Conservation (phyloP, 108 stramenopile genomes). For the Epipyxis sp. region DNA sequence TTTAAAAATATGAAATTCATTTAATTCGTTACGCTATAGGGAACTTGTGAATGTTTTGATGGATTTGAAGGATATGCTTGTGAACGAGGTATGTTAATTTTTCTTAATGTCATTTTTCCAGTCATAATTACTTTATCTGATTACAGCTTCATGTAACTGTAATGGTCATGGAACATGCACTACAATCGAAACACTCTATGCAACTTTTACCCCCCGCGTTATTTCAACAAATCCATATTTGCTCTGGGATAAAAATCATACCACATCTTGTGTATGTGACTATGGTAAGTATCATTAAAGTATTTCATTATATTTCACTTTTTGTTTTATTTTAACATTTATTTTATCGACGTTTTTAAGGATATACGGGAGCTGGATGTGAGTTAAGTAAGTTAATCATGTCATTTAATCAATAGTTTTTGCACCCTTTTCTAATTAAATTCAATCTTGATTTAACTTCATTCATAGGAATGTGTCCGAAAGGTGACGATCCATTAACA, state of each 20-base stretch:
- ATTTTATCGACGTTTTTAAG: constrained; percentile 11
- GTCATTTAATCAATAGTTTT: too few relatives aligned
- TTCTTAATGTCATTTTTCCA: neutral
- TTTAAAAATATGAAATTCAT: neutral
- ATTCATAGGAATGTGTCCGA: constrained; percentile 30
- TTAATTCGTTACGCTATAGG: neutral
- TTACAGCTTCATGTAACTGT: constrained; percentile 17
- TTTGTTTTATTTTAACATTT: constrained; percentile 3
- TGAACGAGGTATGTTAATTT: neutral
- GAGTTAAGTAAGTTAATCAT: too few relatives aligned
- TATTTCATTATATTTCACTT: too few relatives aligned
- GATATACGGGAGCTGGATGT: too few relatives aligned
- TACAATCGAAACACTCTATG: constrained; percentile 2
- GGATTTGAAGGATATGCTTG: constrained; percentile 29
- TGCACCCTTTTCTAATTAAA: too few relatives aligned
- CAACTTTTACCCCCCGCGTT: neutral
- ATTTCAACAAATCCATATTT: constrained; percentile 2
- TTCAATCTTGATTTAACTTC: too few relatives aligned
- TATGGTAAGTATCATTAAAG: neutral
- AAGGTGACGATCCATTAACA: constrained; percentile 31
- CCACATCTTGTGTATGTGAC: constrained; percentile 20
- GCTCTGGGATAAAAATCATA: constrained; percentile 17
- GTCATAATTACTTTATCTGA: neutral
- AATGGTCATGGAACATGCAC: constrained; percentile 20
- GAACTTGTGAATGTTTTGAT: constrained; percentile 3